Evolutionary conservation across 495 filamentous ascomycete genomes (phyloP).

Genomic region (Cercophora samala): DNA sequence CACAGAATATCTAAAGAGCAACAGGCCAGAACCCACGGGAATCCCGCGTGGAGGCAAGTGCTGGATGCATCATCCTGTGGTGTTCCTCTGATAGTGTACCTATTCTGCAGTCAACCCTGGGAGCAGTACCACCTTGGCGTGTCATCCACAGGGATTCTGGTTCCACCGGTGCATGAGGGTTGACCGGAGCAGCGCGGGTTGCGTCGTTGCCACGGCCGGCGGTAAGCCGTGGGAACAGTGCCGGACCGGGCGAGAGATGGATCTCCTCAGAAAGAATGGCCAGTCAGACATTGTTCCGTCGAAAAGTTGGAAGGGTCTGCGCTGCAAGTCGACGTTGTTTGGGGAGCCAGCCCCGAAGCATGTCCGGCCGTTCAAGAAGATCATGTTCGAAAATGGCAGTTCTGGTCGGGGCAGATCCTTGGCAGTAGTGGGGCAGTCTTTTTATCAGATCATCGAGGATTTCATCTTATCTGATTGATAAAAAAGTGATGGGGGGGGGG

Average conservation of each 20-base stretch:
- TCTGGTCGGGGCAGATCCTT: background rate
- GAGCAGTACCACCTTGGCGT: background rate
- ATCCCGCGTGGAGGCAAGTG: background rate
- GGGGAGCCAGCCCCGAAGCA: background rate
- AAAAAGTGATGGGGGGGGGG: background rate
- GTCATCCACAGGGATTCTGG: background rate
- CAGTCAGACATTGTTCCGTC: background rate
- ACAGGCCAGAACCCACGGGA: background rate
- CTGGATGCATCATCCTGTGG: background rate
- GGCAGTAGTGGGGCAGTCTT: background rate
- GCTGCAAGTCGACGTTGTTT: background rate
- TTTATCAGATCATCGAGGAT: conserved; percentile 1
- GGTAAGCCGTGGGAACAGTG: background rate
- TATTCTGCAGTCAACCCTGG: background rate
- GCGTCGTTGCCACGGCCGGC: background rate
- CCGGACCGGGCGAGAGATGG: background rate
- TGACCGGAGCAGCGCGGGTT: background rate
- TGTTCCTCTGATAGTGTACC: background rate
- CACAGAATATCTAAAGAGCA: background rate
- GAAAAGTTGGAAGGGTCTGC: background rate
- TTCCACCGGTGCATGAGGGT: background rate
- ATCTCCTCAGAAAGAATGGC: background rate
- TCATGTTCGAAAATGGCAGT: too few relatives aligned
- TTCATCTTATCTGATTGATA: conserved; percentile 6
- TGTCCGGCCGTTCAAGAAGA: too few relatives aligned